Evolutionary conservation across 306 rosid genomes (phyloP).

Genomic region (Acacia crassicarpa): DNA sequence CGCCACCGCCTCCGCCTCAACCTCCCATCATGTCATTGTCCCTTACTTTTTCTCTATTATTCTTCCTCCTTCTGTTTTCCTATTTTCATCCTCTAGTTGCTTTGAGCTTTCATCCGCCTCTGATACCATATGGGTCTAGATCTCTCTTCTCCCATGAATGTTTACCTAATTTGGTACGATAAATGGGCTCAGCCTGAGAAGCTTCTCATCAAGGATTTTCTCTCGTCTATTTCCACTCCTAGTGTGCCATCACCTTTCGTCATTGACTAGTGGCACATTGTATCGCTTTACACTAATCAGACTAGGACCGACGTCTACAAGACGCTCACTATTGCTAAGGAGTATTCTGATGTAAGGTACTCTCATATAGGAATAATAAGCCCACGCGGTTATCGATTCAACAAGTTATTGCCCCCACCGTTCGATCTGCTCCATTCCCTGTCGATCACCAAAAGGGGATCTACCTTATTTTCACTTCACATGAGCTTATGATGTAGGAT

Average conservation of each 20-base stretch:
- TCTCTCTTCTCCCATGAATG: constrained; percentile 69
- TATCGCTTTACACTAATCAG: constrained; percentile 78
- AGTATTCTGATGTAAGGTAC: constrained; percentile 51
- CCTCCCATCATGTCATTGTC: not conserved
- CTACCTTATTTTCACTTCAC: constrained; percentile 67
- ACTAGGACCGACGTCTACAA: constrained; percentile 81
- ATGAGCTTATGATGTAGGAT: constrained; percentile 71
- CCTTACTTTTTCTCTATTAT: not conserved
- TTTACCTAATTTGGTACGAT: constrained; percentile 93
- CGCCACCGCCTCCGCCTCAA: too few relatives aligned
- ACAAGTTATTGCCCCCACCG: constrained; percentile 70
- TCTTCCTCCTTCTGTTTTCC: not conserved
- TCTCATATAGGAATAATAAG: constrained; percentile 57
- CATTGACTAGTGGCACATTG: constrained; percentile 78
- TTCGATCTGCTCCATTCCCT: constrained; percentile 58
- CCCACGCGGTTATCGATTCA: constrained; percentile 76
- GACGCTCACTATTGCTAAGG: constrained; percentile 64
- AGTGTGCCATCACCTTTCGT: constrained; percentile 62
- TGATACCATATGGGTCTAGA: constrained; percentile 95
- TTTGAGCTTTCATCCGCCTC: constrained; percentile 42
- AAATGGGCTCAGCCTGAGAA: constrained; percentile 59
- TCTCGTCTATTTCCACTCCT: constrained; percentile 60
- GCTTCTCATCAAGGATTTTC: constrained; percentile 66
- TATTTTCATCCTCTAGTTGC: not conserved
- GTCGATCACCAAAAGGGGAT: constrained; percentile 80